phyloP scores from a whole-genome alignment of 257 asterid species.

The Solanum sparsipilum region DNA sequence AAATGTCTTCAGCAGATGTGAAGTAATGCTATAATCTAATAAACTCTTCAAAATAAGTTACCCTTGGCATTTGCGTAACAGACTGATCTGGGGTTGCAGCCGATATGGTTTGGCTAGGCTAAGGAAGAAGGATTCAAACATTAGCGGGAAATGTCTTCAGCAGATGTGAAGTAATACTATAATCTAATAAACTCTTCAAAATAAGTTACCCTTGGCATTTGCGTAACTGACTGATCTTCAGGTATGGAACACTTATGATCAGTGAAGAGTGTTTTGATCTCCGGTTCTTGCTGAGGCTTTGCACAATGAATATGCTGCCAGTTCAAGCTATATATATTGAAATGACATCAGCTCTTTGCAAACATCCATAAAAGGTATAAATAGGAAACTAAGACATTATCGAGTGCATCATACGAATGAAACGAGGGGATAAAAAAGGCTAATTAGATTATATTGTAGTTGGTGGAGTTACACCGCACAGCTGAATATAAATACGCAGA shows the following conservation, averaged over 20 bases:
- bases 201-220: constrained; percentile 22
- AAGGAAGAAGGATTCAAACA: constrained; percentile 5
- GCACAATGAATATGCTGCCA: constrained; percentile 75
- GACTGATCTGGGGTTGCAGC: neutral
- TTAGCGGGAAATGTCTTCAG: neutral
- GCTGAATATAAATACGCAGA: neutral
- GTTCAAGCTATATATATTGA: constrained; percentile 52
- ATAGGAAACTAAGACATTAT: neutral
- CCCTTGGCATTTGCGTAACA: constrained; percentile 25
- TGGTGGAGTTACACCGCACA: neutral
- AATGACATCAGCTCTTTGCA: constrained; percentile 1
- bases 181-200: neutral
- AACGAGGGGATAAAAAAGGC: neutral
- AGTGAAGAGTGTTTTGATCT: constrained; percentile 39
- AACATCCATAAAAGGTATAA: neutral
- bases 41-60: constrained; percentile 3
- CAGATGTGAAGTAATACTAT: neutral
- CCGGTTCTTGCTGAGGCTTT: constrained; percentile 55
- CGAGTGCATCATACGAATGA: neutral
- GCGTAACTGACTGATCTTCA: constrained; percentile 25
- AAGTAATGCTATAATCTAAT: neutral
- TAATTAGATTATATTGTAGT: neutral
- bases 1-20: neutral
- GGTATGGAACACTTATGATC: constrained; percentile 62
- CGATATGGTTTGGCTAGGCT: constrained; percentile 15